These are phyloP conservation scores for Rhizopus stolonifer DNA, from an alignment of 371 early-diverging fungal species.

Conservation along the genomic window DNA sequence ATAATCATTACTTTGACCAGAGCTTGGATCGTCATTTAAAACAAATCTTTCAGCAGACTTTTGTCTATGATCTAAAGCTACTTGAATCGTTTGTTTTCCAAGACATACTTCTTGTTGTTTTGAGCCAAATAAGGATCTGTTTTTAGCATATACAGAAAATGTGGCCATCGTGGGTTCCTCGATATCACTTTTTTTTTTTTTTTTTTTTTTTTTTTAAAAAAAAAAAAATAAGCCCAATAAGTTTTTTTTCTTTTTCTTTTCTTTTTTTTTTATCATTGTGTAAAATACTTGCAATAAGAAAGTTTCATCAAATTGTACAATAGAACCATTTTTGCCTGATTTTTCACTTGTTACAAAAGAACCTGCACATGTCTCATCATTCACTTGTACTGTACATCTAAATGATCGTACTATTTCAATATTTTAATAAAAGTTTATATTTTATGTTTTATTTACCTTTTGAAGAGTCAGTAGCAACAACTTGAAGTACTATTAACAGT, in stretches of 20 bases:
- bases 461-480: slow-evolving; percentile 27
- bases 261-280: neutral
- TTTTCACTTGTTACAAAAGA: slow-evolving; percentile 23
- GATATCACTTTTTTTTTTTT: slow-evolving; percentile 20
- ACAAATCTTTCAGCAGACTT: slow-evolving; percentile 26
- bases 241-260: neutral
- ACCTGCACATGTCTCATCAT: slow-evolving; percentile 27
- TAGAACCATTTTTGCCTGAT: slow-evolving; percentile 26
- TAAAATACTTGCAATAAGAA: slow-evolving; percentile 35
- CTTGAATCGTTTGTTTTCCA: slow-evolving; percentile 17
- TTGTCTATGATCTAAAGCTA: slow-evolving; percentile 17
- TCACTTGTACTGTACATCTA: slow-evolving; percentile 28
- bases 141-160: slow-evolving; percentile 23
- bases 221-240: neutral
- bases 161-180: slow-evolving; percentile 24
- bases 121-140: slow-evolving; percentile 7
- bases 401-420: slow-evolving; percentile 22
- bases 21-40: slow-evolving; percentile 13
- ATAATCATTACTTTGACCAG: slow-evolving; percentile 16
- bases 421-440: neutral
- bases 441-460: slow-evolving; percentile 18
- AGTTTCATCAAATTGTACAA: slow-evolving; percentile 36
- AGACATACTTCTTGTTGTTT: slow-evolving; percentile 21
- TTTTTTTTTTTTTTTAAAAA: too few species aligned
- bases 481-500: slow-evolving; percentile 20